These are phyloP conservation scores for Annulohypoxylon bovei DNA, from an alignment of 495 filamentous ascomycete species.

Conservation along the genomic window DNA sequence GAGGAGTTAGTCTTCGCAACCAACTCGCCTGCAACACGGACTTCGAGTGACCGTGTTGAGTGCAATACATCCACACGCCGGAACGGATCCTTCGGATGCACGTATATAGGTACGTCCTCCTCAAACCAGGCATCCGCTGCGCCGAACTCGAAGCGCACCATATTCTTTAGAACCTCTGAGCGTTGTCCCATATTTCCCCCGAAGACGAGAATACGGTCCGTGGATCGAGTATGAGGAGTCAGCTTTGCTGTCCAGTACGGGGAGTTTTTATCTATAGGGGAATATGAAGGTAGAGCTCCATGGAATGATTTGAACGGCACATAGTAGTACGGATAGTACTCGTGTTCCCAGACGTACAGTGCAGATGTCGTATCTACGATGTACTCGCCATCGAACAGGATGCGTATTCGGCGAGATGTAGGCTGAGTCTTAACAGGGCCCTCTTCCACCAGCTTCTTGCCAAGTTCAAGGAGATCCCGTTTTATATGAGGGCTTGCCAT, in stretches of 20 bases:
- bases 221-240: neutral
- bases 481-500: slow-evolving; percentile 13
- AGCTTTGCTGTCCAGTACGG: slow-evolving; percentile 7
- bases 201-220: slow-evolving; percentile 38
- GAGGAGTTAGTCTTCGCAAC: slow-evolving; percentile 54
- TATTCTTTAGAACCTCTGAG: neutral
- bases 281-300: neutral
- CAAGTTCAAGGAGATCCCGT: slow-evolving; percentile 41
- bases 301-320: too few relatives aligned
- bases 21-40: slow-evolving; percentile 20
- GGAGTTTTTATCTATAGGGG: too few relatives aligned
- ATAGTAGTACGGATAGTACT: slow-evolving; percentile 46
- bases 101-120: slow-evolving; percentile 62
- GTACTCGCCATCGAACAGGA: slow-evolving; percentile 41
- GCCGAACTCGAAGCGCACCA: slow-evolving; percentile 38
- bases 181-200: neutral
- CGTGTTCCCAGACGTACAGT: slow-evolving; percentile 51
- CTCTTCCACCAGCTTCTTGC: slow-evolving; percentile 28
- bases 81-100: slow-evolving; percentile 50
- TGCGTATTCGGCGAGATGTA: slow-evolving; percentile 49
- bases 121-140: slow-evolving; percentile 68
- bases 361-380: slow-evolving; percentile 49
- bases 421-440: slow-evolving; percentile 47
- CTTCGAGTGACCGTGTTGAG: slow-evolving; percentile 12
- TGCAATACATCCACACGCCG: slow-evolving; percentile 23